Evolutionary conservation across 2,329 filamentous ascomycete species (phyloP), one percentile per base, ranked within the genome.

Genomic region (Leptodontidium sp.): DNA sequence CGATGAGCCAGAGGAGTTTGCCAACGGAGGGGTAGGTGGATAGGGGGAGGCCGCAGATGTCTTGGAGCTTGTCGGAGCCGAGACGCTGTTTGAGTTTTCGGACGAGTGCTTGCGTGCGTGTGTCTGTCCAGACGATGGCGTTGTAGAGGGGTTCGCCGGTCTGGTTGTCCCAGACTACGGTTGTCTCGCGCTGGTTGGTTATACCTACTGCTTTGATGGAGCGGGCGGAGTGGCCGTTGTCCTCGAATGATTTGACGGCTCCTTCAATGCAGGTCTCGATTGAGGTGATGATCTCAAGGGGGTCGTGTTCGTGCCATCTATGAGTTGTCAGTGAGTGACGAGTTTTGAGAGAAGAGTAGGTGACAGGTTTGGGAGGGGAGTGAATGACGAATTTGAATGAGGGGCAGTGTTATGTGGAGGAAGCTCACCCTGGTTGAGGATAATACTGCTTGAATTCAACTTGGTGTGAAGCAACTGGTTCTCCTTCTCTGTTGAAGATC

Each of bases 241-340:
- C 85, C 66, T 90, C 82, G 79, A 95, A 95, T 7, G 86, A 82
- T 73, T 89, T 84, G 62, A 91, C 88, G 1, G 91, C 91, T 68
- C 88, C 87, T 74, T 94, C 90, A 72, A 96, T 93, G 80, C 93
- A 96, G 72, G 85, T 84, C 76, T 92, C 87, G 29, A 94, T 91
- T 0, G 92, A 92, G 65, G 84, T 83, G 45, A 94, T 81, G 69
- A 96, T 85, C 80, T 94, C 92, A 68, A 88, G 84, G 12, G 92
- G 92, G 75, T 95, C 91, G 79, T 95, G 92, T 80, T 96, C 93
- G 80, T 95, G 91, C 92, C 92, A 95, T 78, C 92, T 94, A 78
- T 38, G 35, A 32, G 50, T 35, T 57, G 52, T 57, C 40, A 50
- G 66, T 32, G 15, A 5, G 38, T 14, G 50, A 24, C 75, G 65